phyloP scores from a whole-genome alignment of 208 protist genomes.

The Trichomonas tenax region DNA sequence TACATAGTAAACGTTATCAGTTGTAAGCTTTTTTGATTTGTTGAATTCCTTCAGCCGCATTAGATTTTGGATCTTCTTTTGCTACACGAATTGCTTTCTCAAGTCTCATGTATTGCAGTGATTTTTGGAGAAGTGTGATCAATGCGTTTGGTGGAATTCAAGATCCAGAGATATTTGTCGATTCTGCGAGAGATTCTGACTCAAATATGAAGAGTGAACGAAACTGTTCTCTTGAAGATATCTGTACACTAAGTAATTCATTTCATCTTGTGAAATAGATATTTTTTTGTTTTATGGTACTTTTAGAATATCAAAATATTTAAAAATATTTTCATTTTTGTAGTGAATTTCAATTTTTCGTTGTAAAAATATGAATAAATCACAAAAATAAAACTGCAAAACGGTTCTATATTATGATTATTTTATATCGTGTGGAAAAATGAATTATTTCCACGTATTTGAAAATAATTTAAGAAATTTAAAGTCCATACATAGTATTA shows the following conservation, averaged over 20 bases:
- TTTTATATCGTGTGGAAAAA: no score
- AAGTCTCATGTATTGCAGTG: not conserved
- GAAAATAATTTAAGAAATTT: no score
- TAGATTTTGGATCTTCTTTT: not conserved
- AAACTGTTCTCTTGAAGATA: slow-evolving; percentile 9
- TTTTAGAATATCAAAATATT: no score
- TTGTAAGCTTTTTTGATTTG: not conserved
- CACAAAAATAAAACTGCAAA: no score
- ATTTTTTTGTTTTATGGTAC: no score
- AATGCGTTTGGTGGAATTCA: not conserved
- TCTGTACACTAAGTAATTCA: not conserved
- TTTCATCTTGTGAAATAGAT: not conserved
- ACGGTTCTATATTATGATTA: no score
- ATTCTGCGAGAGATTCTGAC: not conserved
- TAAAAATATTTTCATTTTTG: no score
- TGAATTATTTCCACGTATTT: no score
- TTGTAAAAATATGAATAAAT: no score
- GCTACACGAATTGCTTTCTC: not conserved
- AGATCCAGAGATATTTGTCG: not conserved
- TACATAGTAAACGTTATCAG: no score
- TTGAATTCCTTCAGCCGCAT: not conserved
- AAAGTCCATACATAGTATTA: no score
- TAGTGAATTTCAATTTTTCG: no score
- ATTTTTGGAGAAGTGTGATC: not conserved
- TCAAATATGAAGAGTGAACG: not conserved